Percentiles rank a stretch among this genome's conserved stretches.
These are phyloP conservation scores for Xylaria sp. DNA, from an alignment of 495 filamentous ascomycete genomes.

Conservation along the genomic window DNA sequence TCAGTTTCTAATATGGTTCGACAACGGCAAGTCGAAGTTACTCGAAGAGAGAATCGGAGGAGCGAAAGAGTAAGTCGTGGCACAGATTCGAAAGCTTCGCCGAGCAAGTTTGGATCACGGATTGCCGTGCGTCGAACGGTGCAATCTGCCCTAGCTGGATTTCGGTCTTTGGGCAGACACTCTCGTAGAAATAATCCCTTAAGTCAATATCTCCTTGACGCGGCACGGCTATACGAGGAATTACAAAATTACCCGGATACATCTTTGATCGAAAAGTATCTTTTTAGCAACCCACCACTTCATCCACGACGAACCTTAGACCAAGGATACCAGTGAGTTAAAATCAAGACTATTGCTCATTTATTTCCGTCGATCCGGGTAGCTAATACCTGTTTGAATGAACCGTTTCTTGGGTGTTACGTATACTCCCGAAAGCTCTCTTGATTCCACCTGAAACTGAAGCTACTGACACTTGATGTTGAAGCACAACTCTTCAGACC, in stretches of 20 bases:
- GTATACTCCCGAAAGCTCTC: not conserved
- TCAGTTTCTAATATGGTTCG: not conserved
- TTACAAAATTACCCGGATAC: conserved; percentile 55
- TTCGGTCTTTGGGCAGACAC: not conserved
- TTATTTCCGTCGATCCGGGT: not conserved
- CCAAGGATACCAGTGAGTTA: conserved; percentile 62
- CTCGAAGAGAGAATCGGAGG: not conserved
- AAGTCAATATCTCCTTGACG: conserved; percentile 31
- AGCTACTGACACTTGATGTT: not conserved
- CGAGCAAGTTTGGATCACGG: not conserved
- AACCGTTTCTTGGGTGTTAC: not conserved
- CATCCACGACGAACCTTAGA: conserved; percentile 71
- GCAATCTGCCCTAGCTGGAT: not conserved
- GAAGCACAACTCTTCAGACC: conserved; percentile 60
- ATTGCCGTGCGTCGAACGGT: not conserved
- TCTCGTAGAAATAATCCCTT: conserved; percentile 10
- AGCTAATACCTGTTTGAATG: not conserved
- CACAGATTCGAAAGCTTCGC: not conserved
- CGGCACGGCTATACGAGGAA: conserved; percentile 36
- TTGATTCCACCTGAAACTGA: not conserved
- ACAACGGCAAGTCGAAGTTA: not conserved
- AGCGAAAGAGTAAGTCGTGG: not conserved
- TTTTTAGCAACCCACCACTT: conserved; percentile 61
- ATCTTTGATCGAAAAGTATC: conserved; percentile 64
- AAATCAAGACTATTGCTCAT: not conserved